phyloP scores from a whole-genome alignment of 768 basidiomycete genomes.

The Daedaleopsis nitida region DNA sequence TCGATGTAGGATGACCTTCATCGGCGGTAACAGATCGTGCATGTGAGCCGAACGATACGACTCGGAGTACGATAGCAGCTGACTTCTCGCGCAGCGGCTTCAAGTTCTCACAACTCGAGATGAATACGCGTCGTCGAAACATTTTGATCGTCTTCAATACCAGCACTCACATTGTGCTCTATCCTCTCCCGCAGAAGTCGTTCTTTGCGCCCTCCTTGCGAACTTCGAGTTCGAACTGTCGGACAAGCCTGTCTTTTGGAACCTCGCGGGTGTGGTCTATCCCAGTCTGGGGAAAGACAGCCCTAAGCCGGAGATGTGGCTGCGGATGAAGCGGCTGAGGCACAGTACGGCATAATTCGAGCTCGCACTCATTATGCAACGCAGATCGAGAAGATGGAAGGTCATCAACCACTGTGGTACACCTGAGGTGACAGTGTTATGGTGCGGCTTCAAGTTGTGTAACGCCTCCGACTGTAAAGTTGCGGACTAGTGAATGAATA shows the following conservation, averaged over 20 bases:
- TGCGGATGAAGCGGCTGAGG: background rate
- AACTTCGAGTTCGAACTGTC: background rate
- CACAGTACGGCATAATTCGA: too few relatives aligned
- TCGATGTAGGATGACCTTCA: constrained; percentile 21
- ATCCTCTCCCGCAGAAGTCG: too few relatives aligned
- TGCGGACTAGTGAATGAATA: too few relatives aligned
- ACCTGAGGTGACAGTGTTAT: too few relatives aligned
- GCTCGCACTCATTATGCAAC: too few relatives aligned
- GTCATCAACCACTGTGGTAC: too few relatives aligned
- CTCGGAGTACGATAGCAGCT: constrained; percentile 32
- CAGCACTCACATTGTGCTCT: too few relatives aligned
- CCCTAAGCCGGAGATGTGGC: background rate
- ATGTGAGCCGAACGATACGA: constrained; percentile 25
- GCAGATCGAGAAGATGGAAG: too few relatives aligned
- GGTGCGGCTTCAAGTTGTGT: too few relatives aligned
- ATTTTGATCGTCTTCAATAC: too few relatives aligned
- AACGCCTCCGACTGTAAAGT: too few relatives aligned
- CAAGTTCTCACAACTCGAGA: constrained; percentile 44
- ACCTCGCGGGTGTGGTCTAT: background rate
- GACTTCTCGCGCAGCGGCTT: constrained; percentile 37
- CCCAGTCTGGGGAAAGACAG: background rate
- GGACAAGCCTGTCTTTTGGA: background rate
- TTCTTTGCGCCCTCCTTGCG: background rate
- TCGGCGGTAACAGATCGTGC: constrained; percentile 34
- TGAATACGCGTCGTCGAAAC: constrained; percentile 29